These are phyloP conservation scores for Diaporthe velutina DNA, from an alignment of 2,329 filamentous ascomycete species.

Conservation along the genomic window DNA sequence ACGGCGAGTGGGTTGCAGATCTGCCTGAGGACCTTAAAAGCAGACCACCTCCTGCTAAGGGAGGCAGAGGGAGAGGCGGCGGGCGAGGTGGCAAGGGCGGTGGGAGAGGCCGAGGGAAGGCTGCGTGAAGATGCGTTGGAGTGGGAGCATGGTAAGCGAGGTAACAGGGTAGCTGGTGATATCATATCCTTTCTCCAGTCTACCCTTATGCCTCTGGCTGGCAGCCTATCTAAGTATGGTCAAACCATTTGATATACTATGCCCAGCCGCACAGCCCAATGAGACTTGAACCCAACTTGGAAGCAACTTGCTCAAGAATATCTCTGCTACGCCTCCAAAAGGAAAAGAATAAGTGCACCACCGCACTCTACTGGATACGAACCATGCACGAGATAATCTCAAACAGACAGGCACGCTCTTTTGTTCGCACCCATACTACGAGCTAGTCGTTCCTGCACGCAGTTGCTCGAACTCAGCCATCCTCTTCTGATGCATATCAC, in stretches of 20 bases:
- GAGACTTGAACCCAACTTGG: no score
- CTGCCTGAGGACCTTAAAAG: constrained; percentile 72
- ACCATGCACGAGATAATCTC: background rate
- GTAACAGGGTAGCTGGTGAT: no score
- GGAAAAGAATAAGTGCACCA: no score
- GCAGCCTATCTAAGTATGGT: background rate
- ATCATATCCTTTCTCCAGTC: background rate
- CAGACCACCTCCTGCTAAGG: constrained; percentile 63
- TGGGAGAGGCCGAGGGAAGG: constrained; percentile 33
- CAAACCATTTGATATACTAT: background rate
- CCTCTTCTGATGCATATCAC: constrained; percentile 42
- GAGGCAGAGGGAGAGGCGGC: constrained; percentile 45
- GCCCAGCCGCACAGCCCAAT: background rate
- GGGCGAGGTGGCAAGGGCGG: constrained; percentile 38
- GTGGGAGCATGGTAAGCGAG: background rate
- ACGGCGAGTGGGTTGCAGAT: constrained; percentile 76
- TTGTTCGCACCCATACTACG: background rate
- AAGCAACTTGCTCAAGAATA: background rate
- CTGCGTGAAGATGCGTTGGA: constrained; percentile 37
- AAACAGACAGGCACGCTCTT: background rate
- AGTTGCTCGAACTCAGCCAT: constrained; percentile 40
- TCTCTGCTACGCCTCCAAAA: background rate
- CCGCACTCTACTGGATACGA: no score
- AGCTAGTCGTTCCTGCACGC: constrained; percentile 29
- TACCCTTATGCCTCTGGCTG: background rate